These are phyloP conservation scores for Yamadazyma conglobata DNA, from an alignment of 1,139 yeast species.

Conservation along the genomic window DNA sequence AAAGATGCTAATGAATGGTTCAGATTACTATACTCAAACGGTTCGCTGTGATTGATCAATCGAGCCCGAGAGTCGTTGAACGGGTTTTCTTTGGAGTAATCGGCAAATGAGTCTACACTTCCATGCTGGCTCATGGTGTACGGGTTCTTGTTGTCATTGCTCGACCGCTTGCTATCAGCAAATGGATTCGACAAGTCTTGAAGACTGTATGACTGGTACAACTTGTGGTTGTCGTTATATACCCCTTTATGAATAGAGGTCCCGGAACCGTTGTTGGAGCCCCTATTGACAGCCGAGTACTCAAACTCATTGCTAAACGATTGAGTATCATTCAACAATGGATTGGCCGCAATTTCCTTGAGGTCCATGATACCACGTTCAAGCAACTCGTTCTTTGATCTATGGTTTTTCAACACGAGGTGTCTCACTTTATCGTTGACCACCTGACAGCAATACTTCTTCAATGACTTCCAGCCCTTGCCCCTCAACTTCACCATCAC, in stretches of 20 bases:
- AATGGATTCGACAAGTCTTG: conserved; percentile 13
- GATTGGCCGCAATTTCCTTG: conserved; percentile 24
- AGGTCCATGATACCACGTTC: conserved; percentile 30
- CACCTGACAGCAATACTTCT: conserved; percentile 55
- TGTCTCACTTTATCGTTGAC: conserved; percentile 54
- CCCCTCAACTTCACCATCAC: conserved; percentile 46
- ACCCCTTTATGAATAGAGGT: conserved; percentile 2
- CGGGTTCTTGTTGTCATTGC: background rate
- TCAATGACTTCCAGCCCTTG: conserved; percentile 39
- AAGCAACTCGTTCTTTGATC: conserved; percentile 31
- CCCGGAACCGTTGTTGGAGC: background rate
- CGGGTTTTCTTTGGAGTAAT: conserved; percentile 8
- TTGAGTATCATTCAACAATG: conserved; percentile 19
- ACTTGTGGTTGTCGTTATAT: conserved; percentile 16
- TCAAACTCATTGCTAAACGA: conserved; percentile 12
- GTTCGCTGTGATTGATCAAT: conserved; percentile 1
- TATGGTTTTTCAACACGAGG: conserved; percentile 49
- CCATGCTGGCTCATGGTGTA: background rate
- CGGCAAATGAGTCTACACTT: conserved; percentile 1
- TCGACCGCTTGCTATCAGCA: conserved; percentile 2
- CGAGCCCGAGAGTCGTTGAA: conserved; percentile 8
- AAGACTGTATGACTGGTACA: conserved; percentile 10
- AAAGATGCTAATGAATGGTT: conserved; percentile 4
- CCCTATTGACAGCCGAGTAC: conserved; percentile 1
- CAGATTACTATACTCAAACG: no score